These are phyloP conservation scores for Cenchrus purpureus DNA, from an alignment of 176 grass and related monocot species.

Conservation along the genomic window DNA sequence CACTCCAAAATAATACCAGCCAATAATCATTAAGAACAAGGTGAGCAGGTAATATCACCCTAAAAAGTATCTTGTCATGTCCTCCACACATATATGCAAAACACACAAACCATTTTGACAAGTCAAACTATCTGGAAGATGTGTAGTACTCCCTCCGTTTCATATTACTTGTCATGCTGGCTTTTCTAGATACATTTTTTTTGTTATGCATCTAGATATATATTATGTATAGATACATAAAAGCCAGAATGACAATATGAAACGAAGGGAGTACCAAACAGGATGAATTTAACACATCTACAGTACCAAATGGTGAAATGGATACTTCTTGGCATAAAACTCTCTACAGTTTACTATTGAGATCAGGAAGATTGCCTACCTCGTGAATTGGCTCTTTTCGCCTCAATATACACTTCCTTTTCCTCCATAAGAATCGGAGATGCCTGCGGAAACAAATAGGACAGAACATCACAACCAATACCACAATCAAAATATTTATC, in stretches of 20 bases:
- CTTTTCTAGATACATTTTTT: no score
- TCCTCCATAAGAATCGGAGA: conserved; percentile 61
- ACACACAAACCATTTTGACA: neutral
- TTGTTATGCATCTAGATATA: no score
- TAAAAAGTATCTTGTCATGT: neutral
- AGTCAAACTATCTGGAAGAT: neutral
- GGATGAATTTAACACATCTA: neutral
- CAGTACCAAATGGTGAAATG: neutral
- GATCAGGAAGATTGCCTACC: conserved; percentile 35
- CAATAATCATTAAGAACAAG: conserved; percentile 5
- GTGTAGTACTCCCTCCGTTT: neutral
- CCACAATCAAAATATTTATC: neutral
- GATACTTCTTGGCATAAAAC: neutral
- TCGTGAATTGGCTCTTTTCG: conserved; percentile 61
- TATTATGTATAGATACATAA: no score
- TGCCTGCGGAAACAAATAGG: conserved; percentile 46
- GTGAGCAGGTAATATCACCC: neutral
- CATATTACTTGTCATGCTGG: no score
- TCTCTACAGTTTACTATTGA: neutral
- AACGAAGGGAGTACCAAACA: neutral
- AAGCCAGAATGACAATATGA: no score
- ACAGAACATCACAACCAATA: neutral
- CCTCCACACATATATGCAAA: neutral
- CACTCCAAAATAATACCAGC: neutral
- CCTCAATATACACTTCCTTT: conserved; percentile 54